Evolutionary conservation across 139 green algal genomes (phyloP).

Genomic region (Volvox reticuliferus): DNA sequence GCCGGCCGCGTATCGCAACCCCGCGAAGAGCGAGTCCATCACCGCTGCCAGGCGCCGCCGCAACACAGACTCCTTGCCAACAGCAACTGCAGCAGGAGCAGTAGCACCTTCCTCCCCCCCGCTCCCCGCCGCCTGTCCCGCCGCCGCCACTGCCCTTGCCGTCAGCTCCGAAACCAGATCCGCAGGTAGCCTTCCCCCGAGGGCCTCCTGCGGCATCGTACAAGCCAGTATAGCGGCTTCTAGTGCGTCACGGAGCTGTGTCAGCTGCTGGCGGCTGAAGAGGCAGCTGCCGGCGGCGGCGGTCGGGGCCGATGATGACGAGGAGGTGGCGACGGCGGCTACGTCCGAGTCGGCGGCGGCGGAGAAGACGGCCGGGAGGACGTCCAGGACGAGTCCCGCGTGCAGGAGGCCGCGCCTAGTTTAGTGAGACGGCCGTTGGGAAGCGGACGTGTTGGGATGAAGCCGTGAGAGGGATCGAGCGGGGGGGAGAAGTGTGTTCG

Average conservation of each 20-base stretch:
- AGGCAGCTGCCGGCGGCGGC: background rate
- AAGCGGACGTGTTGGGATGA: too few relatives aligned
- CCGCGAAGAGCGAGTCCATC: slow-evolving; percentile 28
- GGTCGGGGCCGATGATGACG: background rate
- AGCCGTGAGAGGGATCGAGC: too few relatives aligned
- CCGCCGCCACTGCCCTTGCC: background rate
- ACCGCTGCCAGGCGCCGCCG: background rate
- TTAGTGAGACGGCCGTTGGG: too few relatives aligned
- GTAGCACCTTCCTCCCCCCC: background rate
- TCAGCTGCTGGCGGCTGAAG: slow-evolving; percentile 22
- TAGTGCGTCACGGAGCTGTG: background rate
- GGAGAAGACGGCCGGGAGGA: slow-evolving; percentile 61
- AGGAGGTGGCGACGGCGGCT: background rate
- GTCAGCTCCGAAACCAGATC: slow-evolving; percentile 28
- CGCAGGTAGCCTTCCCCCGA: background rate
- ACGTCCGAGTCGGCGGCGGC: slow-evolving; percentile 47
- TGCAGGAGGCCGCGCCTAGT: slow-evolving; percentile 42
- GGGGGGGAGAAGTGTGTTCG: too few relatives aligned
- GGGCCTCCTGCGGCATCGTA: background rate
- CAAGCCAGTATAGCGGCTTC: background rate
- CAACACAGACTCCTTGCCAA: background rate
- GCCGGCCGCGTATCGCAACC: slow-evolving; percentile 30
- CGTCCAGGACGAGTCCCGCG: slow-evolving; percentile 48
- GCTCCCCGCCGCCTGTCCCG: background rate
- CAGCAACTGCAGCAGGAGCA: background rate